Evolutionary conservation across 805 yeast genomes (phyloP).

Genomic region (Kluyveromyces lactis): DNA sequence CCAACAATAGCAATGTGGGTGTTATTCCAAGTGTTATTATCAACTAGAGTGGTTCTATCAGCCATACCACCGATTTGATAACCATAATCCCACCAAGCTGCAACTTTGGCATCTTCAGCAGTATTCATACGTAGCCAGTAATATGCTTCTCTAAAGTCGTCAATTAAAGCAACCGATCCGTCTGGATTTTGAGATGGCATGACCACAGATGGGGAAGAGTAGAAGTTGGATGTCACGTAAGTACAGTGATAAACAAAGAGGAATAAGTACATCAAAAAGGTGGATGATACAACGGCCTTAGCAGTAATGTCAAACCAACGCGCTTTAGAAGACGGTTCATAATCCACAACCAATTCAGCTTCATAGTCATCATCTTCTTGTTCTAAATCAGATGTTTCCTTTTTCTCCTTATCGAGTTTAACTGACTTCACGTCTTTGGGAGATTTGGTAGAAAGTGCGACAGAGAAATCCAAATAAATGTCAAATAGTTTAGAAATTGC

Average conservation of each 20-base stretch:
- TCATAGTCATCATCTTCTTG: slow-evolving; percentile 1
- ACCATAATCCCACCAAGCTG: slow-evolving; percentile 99
- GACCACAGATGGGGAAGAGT: slow-evolving; percentile 96
- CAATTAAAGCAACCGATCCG: slow-evolving; percentile 78
- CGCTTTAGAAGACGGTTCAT: slow-evolving; percentile 5
- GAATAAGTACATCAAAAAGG: slow-evolving; percentile 67
- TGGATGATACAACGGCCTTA: slow-evolving; percentile 50
- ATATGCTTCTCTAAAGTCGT: slow-evolving; percentile 97
- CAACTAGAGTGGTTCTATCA: slow-evolving; percentile 95
- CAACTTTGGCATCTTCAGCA: slow-evolving; percentile 87
- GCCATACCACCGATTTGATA: slow-evolving; percentile 99
- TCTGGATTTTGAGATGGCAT: slow-evolving; percentile 73
- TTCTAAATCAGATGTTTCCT: slow-evolving; percentile 7
- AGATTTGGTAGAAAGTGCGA: neutral
- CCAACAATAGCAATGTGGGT: slow-evolving; percentile 99
- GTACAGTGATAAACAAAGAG: slow-evolving; percentile 91
- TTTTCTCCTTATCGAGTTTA: neutral
- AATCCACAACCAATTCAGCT: neutral
- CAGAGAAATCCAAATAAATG: slow-evolving; percentile 61
- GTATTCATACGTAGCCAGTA: slow-evolving; percentile 99
- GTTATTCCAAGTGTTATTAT: slow-evolving; percentile 98
- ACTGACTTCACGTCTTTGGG: slow-evolving; percentile 1
- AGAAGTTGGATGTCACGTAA: slow-evolving; percentile 93
- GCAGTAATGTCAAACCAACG: slow-evolving; percentile 37
- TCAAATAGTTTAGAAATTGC: slow-evolving; percentile 81